Conservation (phyloP, 176 grass and related monocot species). For the Oryza officinalis region DNA sequence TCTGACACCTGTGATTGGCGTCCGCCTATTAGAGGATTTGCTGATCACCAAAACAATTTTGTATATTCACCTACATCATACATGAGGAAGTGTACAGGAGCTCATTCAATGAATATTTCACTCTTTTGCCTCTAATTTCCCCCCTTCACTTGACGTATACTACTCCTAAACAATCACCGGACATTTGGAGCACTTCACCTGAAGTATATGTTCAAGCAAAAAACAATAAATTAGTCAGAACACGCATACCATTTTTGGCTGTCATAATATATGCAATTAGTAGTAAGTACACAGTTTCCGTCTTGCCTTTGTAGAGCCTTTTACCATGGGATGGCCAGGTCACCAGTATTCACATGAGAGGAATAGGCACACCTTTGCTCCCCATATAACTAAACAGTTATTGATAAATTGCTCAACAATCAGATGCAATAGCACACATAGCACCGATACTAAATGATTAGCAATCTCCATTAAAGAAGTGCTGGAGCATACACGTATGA, state of each 20-base stretch:
- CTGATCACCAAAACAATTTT: background rate
- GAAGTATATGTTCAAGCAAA: background rate
- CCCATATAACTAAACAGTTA: background rate
- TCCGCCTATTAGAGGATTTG: slow-evolving; percentile 19
- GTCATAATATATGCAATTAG: background rate
- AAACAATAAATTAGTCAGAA: background rate
- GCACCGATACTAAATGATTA: background rate
- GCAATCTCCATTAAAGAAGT: background rate
- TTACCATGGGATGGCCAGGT: background rate
- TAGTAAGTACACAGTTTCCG: background rate
- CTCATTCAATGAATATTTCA: background rate
- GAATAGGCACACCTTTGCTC: background rate
- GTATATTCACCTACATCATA: background rate
- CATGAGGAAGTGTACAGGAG: background rate
- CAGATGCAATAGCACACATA: background rate
- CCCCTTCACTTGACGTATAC: background rate
- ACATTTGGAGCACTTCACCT: background rate
- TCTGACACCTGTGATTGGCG: background rate
- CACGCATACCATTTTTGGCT: background rate
- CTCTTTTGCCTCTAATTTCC: background rate
- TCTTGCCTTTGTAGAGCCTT: background rate
- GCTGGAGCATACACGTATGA: background rate
- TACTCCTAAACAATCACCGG: background rate
- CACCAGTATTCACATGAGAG: background rate
- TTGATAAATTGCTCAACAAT: background rate